Percentiles rank a stretch among this genome's conserved stretches.
Conservation (phyloP, 2,329 filamentous ascomycete genomes). For the Fusarium sulawesiense region DNA sequence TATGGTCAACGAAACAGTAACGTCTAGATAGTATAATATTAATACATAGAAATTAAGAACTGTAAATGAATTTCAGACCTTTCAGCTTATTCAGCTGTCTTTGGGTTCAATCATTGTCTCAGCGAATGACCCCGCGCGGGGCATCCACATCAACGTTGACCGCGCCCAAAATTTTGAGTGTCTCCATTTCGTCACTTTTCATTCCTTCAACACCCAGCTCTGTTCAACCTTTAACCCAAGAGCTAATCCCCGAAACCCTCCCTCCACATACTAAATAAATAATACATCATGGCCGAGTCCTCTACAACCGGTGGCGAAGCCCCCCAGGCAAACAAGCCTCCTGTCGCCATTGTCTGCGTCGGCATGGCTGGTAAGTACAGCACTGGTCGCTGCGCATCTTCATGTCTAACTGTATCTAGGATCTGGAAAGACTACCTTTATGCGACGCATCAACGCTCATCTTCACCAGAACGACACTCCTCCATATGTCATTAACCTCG, state of each 20-base stretch:
- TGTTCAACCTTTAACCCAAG: not conserved
- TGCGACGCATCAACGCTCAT: conserved; percentile 96
- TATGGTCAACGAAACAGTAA: not conserved
- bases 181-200: conserved; percentile 40
- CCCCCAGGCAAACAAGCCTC: conserved; percentile 55
- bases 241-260: not conserved
- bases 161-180: conserved; percentile 40
- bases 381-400: conserved; percentile 2
- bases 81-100: conserved; percentile 27
- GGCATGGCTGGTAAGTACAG: conserved; percentile 85
- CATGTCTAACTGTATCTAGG: conserved; percentile 58
- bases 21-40: not conserved
- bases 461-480: conserved; percentile 83
- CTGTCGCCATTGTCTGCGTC: conserved; percentile 89
- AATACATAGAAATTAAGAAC: not conserved
- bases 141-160: conserved; percentile 37
- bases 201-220: conserved; percentile 12
- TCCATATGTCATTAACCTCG: conserved; percentile 96
- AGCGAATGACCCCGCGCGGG: conserved; percentile 46
- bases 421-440: conserved; percentile 99
- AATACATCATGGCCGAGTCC: conserved; percentile 50
- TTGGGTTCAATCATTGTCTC: conserved; percentile 15
- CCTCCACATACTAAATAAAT: not conserved
- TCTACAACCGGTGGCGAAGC: conserved; percentile 45
- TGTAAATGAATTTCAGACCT: not conserved